Percentiles rank a stretch among this genome's conserved stretches.
phyloP scores from a whole-genome alignment of 2,329 filamentous ascomycete species.

The Ophiocordyceps camponoti-rufipedis region DNA sequence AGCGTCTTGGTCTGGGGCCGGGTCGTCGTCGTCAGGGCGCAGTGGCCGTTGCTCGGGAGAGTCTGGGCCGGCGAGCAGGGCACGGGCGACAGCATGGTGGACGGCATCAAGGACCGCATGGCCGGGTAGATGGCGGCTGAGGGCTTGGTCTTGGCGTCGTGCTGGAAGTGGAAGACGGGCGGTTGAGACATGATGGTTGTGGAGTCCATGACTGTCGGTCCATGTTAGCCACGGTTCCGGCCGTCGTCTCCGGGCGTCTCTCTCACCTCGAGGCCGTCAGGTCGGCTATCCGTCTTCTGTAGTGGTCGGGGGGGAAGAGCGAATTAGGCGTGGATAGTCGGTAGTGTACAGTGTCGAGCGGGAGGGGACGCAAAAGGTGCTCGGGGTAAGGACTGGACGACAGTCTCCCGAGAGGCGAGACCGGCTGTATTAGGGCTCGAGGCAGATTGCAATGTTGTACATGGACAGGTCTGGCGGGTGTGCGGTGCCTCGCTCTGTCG shows the following conservation, averaged over 20 bases:
- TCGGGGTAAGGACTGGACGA: conserved; percentile 24
- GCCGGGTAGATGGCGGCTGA: conserved; percentile 27
- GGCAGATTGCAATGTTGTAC: conserved; percentile 12
- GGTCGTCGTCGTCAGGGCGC: conserved; percentile 52
- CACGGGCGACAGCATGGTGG: conserved; percentile 27
- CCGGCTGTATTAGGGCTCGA: conserved; percentile 15
- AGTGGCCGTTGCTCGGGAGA: too few species aligned
- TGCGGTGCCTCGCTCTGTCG: conserved; percentile 1
- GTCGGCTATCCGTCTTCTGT: background rate
- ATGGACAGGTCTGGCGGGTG: conserved; percentile 2
- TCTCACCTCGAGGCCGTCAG: conserved; percentile 1
- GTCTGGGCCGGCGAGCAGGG: background rate
- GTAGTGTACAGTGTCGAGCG: conserved; percentile 4
- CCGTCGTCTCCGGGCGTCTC: background rate
- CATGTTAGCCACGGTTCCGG: background rate
- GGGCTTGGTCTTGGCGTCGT: conserved; percentile 49
- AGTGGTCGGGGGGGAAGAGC: conserved; percentile 3
- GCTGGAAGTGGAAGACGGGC: conserved; percentile 75
- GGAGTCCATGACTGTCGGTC: conserved; percentile 40
- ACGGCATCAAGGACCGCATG: conserved; percentile 31
- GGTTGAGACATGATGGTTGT: conserved; percentile 34
- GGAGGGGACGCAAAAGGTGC: conserved; percentile 3
- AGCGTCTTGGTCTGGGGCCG: conserved; percentile 66
- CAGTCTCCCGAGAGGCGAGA: conserved; percentile 16
- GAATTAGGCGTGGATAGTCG: conserved; percentile 1